phyloP scores from a whole-genome alignment of 345 rosid genomes.

The Cardiospermum halicacabum region DNA sequence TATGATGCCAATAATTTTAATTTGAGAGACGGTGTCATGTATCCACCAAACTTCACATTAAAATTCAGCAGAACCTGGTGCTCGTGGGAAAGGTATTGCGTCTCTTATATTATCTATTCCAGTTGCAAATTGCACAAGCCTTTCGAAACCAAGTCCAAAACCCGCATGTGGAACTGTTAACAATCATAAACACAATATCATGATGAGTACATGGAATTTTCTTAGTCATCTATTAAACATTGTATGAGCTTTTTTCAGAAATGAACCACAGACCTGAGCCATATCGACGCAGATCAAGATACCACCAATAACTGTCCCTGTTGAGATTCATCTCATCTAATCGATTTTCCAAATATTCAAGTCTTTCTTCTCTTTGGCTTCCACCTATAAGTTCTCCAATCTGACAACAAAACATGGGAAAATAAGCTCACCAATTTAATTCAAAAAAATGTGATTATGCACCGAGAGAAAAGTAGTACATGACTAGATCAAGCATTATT shows the following conservation, averaged over 20 bases:
- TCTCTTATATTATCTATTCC: constrained; percentile 95
- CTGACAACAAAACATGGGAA: constrained; percentile 28
- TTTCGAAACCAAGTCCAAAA: constrained; percentile 89
- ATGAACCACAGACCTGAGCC: constrained; percentile 71
- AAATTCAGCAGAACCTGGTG: constrained; percentile 91
- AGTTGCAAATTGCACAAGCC: constrained; percentile 92
- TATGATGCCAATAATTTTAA: neutral
- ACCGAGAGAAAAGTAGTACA: neutral
- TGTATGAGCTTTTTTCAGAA: neutral
- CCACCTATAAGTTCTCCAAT: constrained; percentile 97
- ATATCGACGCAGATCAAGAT: constrained; percentile 90
- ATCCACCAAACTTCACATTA: constrained; percentile 12
- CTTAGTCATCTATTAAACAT: neutral
- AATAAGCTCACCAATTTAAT: neutral
- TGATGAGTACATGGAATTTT: neutral
- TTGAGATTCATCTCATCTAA: constrained; percentile 68
- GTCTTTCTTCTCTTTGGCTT: constrained; percentile 98
- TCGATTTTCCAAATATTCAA: constrained; percentile 75
- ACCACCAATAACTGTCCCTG: constrained; percentile 95
- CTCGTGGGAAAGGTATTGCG: constrained; percentile 87
- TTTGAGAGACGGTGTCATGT: neutral
- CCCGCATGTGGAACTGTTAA: constrained; percentile 97
- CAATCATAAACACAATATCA: constrained; percentile 1
- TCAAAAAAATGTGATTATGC: neutral
- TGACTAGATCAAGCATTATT: neutral